phyloP scores from a whole-genome alignment of 306 rosid genomes.

The Alnus rubra region DNA sequence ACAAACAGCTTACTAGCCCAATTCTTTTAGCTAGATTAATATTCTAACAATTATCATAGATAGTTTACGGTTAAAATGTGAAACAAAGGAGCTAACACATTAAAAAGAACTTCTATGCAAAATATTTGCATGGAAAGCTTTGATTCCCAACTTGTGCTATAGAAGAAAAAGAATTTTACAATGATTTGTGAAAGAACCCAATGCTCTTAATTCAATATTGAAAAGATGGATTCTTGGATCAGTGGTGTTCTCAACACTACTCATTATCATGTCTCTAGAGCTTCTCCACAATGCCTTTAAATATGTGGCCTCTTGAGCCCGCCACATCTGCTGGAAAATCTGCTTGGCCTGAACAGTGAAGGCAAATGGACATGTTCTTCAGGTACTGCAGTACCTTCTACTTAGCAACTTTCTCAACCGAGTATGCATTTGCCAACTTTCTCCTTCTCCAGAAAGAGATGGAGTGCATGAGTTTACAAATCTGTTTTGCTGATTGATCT shows the following conservation, averaged over 20 bases:
- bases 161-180: neutral
- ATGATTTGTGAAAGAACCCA: too few relatives aligned
- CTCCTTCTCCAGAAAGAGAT: neutral
- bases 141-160: too few relatives aligned
- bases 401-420: neutral
- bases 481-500: neutral
- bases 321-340: neutral
- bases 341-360: neutral
- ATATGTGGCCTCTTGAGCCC: neutral
- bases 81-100: too few relatives aligned
- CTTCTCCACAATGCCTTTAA: neutral
- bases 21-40: too few relatives aligned
- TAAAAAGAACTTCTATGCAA: too few relatives aligned
- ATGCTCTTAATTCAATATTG: neutral
- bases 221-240: neutral
- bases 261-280: neutral
- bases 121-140: too few relatives aligned
- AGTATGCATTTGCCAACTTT: neutral
- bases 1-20: too few relatives aligned
- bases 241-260: neutral
- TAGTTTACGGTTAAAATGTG: too few relatives aligned
- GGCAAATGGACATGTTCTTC: neutral
- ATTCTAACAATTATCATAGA: too few relatives aligned
- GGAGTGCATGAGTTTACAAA: neutral
- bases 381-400: neutral